Conservation (phyloP, 805 yeast species). For the Wickerhamia fluorescens region DNA sequence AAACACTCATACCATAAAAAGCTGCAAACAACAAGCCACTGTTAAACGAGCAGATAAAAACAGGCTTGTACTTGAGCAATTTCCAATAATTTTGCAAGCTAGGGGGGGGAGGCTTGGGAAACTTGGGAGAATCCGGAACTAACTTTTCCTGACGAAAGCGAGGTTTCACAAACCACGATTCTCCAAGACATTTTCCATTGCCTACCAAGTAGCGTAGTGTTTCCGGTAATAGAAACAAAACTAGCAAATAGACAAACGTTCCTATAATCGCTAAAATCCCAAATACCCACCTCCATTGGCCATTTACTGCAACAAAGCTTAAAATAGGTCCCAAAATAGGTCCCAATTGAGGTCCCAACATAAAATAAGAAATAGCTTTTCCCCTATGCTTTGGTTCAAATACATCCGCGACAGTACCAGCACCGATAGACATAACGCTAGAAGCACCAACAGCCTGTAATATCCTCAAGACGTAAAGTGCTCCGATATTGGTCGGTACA, state of each 20-base stretch:
- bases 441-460: conserved; percentile 34
- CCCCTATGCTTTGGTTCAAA: conserved; percentile 24
- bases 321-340: conserved; percentile 32
- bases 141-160: conserved; percentile 16
- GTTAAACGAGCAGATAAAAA: conserved; percentile 37
- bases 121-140: conserved; percentile 16
- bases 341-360: conserved; percentile 35
- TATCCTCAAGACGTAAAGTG: conserved; percentile 22
- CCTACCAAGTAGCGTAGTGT: conserved; percentile 34
- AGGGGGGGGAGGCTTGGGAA: conserved; percentile 43
- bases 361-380: conserved; percentile 24
- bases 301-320: conserved; percentile 18
- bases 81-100: conserved; percentile 28
- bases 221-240: conserved; percentile 31
- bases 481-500: conserved; percentile 23
- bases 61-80: conserved; percentile 36
- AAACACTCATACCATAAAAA: conserved; percentile 47
- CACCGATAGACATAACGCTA: conserved; percentile 29
- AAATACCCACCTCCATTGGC: conserved; percentile 30
- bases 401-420: conserved; percentile 30
- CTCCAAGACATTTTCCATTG: conserved; percentile 18
- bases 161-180: conserved; percentile 23
- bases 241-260: conserved; percentile 13
- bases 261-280: conserved; percentile 26
- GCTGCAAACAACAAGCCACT: conserved; percentile 48